Percentiles rank a stretch among this genome's conserved stretches.
These are phyloP conservation scores for Hamigera avellanea DNA, from an alignment of 495 filamentous ascomycete genomes.

Conservation along the genomic window DNA sequence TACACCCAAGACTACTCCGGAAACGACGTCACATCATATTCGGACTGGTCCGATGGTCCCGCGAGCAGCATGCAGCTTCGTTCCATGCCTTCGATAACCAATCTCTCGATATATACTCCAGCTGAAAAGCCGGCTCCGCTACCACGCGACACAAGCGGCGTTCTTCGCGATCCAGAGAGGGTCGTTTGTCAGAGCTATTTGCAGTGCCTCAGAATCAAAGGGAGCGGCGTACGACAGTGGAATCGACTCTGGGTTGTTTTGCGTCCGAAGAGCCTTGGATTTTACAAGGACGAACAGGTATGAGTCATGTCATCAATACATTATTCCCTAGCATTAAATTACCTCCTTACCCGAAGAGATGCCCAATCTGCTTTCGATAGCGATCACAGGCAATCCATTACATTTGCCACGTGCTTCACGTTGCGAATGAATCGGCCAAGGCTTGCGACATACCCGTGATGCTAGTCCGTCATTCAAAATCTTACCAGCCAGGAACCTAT, in stretches of 20 bases:
- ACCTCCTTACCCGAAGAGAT: too few species aligned
- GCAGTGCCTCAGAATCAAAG: conserved; percentile 70
- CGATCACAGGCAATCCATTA: too few species aligned
- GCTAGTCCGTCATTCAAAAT: too few species aligned
- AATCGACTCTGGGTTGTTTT: conserved; percentile 89
- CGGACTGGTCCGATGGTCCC: conserved; percentile 73
- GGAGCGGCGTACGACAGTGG: conserved; percentile 88
- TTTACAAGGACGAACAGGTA: conserved; percentile 84
- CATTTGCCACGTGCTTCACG: too few species aligned
- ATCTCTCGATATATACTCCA: conserved; percentile 18
- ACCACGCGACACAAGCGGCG: conserved; percentile 43
- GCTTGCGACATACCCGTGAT: too few species aligned
- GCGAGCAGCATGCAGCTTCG: conserved; percentile 16
- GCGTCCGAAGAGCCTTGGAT: conserved; percentile 72
- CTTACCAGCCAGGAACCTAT: too few species aligned
- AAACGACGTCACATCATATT: conserved; percentile 77
- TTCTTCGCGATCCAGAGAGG: conserved; percentile 52
- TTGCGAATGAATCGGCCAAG: too few species aligned
- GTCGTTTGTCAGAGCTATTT: conserved; percentile 90
- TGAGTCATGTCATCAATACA: conserved; percentile 4
- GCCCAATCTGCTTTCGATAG: too few species aligned
- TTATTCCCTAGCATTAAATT: too few species aligned
- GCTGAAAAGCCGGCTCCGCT: conserved; percentile 16
- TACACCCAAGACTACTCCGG: conserved; percentile 70
- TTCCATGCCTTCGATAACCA: conserved; percentile 24